Percentiles rank a stretch among this genome's conserved stretches.
Conservation (phyloP, 768 basidiomycete genomes). For the Suillus variegatus region DNA sequence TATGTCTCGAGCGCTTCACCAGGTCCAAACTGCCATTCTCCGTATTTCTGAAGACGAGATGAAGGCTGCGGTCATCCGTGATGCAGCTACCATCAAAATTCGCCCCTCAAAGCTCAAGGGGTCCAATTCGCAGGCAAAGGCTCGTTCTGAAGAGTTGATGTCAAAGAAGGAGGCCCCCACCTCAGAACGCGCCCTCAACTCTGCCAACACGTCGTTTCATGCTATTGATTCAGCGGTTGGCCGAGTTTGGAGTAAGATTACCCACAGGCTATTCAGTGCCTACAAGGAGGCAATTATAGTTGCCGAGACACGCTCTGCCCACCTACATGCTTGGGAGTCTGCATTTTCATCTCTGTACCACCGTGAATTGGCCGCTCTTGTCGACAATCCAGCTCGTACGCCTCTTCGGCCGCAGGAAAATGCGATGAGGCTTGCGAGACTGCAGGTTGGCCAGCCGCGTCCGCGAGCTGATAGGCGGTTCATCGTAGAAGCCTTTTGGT, state of each 20-base stretch:
- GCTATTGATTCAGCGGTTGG: conserved; percentile 33
- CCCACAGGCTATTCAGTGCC: conserved; percentile 34
- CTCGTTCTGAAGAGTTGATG: conserved; percentile 18
- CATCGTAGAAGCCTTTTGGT: conserved; percentile 61
- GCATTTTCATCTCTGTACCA: conserved; percentile 54
- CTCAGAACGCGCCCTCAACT: conserved; percentile 29
- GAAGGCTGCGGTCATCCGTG: conserved; percentile 13
- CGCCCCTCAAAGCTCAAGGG: conserved; percentile 16
- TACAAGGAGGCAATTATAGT: conserved; percentile 45
- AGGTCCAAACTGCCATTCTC: conserved; percentile 30
- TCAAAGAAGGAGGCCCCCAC: conserved; percentile 23
- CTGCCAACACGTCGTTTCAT: conserved; percentile 25
- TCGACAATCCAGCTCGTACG: conserved; percentile 32
- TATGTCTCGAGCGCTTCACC: conserved; percentile 48
- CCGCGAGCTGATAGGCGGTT: conserved; percentile 63
- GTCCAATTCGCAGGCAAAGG: conserved; percentile 6
- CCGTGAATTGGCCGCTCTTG: conserved; percentile 41
- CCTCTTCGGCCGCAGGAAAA: conserved; percentile 46
- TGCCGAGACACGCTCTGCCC: conserved; percentile 52
- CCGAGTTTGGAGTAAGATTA: conserved; percentile 41
- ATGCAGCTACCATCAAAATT: conserved; percentile 16
- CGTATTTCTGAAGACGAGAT: conserved; percentile 27
- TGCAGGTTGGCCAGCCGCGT: conserved; percentile 55
- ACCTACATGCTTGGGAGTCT: conserved; percentile 61
- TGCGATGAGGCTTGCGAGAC: conserved; percentile 53